Evolutionary conservation across 1,284 basidiomycete genomes (phyloP), one percentile per base, ranked within the genome.

Genomic region (Naganishia sp.): DNA sequence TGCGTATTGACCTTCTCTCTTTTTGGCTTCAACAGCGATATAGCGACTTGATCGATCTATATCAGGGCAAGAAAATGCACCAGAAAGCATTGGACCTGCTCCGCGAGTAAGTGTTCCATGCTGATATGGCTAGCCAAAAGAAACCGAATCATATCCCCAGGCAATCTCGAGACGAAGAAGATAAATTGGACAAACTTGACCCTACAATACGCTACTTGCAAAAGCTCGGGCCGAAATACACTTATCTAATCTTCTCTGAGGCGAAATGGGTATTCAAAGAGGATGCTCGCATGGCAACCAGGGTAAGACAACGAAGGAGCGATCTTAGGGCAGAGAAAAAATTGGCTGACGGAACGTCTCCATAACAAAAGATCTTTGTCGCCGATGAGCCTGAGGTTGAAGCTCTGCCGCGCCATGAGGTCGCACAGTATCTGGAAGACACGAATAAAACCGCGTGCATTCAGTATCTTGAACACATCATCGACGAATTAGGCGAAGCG

Each of bases 11-110:
- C 21, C 25, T 23, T 60, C 50, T 35, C 28, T 50, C n/a, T 17
- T 21, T 21, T 15, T 21, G 17, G 28, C 21, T 21, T 2, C 15
- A 10, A 11, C 73, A 96, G 90, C 94, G 94, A 87, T 90, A 86
- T 74, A 85, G 87, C 1, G 96, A 99, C 77, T 84, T 99, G 58
- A 87, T 93, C 54, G 90, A 92, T 75, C 81, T 99, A 45, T 99
- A 97, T 76, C 88, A 91, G 72, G 93, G 92, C 52, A 94, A 94
- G 82, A 90, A 90, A 80, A 94, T 95, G 92, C 96, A 99, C 73
- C 83, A 83, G 6, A 90, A 95, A 77, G 94, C 95, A 0, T 80
- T 99, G 67, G 82, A 84, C 23, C 83, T 98, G 50, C 83, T 99
- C 15, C 84, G 85, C 74, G 85, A 90, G 93, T 92, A 70, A 74